A percentile compares a stretch with the other conserved stretches of the same genome.
Conservation (phyloP, 192 early-diverging fungal species). For the Cladochytrium replicatum region DNA sequence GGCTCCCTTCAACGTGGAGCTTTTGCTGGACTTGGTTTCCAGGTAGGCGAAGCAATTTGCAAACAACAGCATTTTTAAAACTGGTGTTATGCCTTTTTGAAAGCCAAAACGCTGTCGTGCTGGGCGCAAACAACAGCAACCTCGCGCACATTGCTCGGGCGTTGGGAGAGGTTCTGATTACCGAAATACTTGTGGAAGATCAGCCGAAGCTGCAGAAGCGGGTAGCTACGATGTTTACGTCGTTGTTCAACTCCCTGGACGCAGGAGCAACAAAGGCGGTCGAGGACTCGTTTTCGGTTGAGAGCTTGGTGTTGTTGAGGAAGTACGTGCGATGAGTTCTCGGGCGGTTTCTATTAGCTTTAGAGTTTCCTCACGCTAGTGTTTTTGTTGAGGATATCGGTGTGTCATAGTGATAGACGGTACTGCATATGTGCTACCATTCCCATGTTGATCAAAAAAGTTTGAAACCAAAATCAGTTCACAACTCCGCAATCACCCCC, state of each 20-base stretch:
- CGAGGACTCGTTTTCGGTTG: no score
- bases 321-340: no score
- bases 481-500: slow-evolving; percentile 50
- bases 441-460: no score
- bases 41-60: slow-evolving; percentile 7
- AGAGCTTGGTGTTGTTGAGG: no score
- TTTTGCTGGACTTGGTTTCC: slow-evolving; percentile 62
- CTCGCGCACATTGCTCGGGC: slow-evolving; percentile 49
- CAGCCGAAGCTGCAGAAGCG: slow-evolving; percentile 4
- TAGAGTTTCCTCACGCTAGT: no score
- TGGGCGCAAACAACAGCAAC: slow-evolving; percentile 52
- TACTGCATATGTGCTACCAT: no score
- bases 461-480: background rate
- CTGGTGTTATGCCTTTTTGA: slow-evolving; percentile 5
- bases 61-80: slow-evolving; percentile 11
- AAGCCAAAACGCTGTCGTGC: slow-evolving; percentile 50
- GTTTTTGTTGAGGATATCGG: no score
- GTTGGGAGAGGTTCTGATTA: slow-evolving; percentile 55
- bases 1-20: slow-evolving; percentile 65
- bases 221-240: no score
- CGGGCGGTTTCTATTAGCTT: no score
- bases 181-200: slow-evolving; percentile 34
- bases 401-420: no score
- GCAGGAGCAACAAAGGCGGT: no score
- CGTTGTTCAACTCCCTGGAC: no score